Evolutionary conservation across 768 basidiomycete genomes (phyloP).

Genomic region (Agaricus subrufescens): DNA sequence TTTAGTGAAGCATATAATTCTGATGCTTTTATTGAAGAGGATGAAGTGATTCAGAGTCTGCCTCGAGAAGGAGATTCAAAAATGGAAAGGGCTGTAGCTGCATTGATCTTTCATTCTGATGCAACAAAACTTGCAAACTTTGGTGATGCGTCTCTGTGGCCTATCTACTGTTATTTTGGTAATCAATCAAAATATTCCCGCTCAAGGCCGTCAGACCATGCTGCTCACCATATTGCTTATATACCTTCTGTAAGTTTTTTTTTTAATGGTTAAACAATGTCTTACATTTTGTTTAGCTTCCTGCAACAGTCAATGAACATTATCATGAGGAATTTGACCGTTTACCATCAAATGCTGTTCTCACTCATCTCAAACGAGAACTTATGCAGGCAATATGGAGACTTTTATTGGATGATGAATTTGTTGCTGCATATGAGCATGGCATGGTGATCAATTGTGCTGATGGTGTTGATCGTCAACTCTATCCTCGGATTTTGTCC

Average conservation of each 20-base stretch:
- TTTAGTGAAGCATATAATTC: too few species aligned
- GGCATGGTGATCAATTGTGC: constrained; percentile 25
- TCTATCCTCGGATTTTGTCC: constrained; percentile 29
- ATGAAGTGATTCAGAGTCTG: too few species aligned
- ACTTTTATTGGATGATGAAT: constrained; percentile 27
- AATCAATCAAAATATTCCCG: constrained; percentile 34
- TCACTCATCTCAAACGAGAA: constrained; percentile 13
- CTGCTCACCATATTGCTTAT: constrained; percentile 35
- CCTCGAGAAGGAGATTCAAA: too few species aligned
- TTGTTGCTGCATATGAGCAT: constrained; percentile 25
- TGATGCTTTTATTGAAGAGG: too few species aligned
- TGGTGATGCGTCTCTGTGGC: too few species aligned
- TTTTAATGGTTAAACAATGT: too few species aligned
- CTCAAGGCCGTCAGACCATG: constrained; percentile 16
- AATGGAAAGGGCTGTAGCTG: too few species aligned
- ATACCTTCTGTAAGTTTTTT: constrained; percentile 26
- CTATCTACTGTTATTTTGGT: constrained; percentile 27
- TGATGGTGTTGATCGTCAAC: constrained; percentile 24
- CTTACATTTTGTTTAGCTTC: background rate
- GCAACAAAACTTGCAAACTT: too few species aligned
- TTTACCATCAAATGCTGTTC: background rate
- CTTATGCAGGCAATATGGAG: constrained; percentile 22
- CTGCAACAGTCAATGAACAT: constrained; percentile 12
- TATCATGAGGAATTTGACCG: background rate
- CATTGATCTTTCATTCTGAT: too few species aligned